Evolutionary conservation across 331 rosid species (phyloP).

Genomic region (Saraca asoca): DNA sequence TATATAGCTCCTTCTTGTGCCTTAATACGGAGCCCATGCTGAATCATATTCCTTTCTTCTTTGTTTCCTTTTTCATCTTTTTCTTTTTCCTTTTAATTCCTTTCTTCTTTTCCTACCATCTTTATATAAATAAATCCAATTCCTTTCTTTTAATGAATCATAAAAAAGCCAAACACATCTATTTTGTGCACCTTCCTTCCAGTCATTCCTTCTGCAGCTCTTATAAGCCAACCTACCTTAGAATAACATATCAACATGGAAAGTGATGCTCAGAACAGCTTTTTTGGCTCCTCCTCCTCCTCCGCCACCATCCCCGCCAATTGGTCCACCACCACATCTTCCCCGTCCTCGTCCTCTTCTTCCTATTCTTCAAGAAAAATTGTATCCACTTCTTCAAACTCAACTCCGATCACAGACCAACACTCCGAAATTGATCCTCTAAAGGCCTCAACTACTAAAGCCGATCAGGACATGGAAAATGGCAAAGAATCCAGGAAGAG

Average conservation of each 20-base stretch:
- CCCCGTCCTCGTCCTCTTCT: slow-evolving; percentile 24
- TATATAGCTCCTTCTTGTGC: slow-evolving; percentile 33
- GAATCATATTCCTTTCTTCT: slow-evolving; percentile 38
- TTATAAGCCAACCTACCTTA: slow-evolving; percentile 27
- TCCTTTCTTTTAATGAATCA: slow-evolving; percentile 39
- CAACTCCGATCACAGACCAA: slow-evolving; percentile 33
- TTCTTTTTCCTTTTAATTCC: slow-evolving; percentile 26
- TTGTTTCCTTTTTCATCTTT: slow-evolving; percentile 32
- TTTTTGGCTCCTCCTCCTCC: slow-evolving; percentile 34
- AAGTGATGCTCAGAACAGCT: slow-evolving; percentile 54
- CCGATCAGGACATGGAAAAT: slow-evolving; percentile 30
- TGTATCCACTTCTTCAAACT: slow-evolving; percentile 24
- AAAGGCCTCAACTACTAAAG: slow-evolving; percentile 21
- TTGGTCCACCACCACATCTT: slow-evolving; percentile 13
- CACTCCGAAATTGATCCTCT: slow-evolving; percentile 6
- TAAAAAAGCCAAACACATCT: slow-evolving; percentile 50
- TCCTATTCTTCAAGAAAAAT: slow-evolving; percentile 15
- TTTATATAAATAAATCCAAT: slow-evolving; percentile 25
- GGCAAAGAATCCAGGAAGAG: slow-evolving; percentile 45
- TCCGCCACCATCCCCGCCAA: slow-evolving; percentile 17
- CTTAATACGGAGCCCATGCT: slow-evolving; percentile 41
- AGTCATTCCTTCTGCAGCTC: slow-evolving; percentile 44
- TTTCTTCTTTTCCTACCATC: slow-evolving; percentile 37
- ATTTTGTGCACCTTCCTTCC: slow-evolving; percentile 41
- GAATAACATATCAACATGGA: slow-evolving; percentile 56